Base-by-base conservation (phyloP, 192 early-diverging fungal species). In the Entophlyctis luteolus region DNA sequence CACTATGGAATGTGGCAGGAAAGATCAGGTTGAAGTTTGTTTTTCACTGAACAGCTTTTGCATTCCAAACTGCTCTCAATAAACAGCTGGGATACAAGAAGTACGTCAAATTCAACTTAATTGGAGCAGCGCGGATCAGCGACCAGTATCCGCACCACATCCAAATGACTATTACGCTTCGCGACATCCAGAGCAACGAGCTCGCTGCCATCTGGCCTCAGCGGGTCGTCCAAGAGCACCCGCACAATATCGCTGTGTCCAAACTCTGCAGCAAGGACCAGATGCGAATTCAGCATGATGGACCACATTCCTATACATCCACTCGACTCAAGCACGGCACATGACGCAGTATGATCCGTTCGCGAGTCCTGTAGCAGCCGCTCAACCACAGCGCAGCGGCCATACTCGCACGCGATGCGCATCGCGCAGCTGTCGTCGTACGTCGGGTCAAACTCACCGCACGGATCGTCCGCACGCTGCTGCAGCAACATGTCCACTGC, bases 1-100 rank as follows among this genome's bases (percentile, higher is more conserved):
- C 3, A 36, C 12, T 25, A 22, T 71, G 56, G 50, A 70, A 20
- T 71, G 70, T 63, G n/a, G n/a, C n/a, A n/a, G n/a, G n/a, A n/a
- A n/a, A n/a, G n/a, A n/a, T n/a, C n/a, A n/a, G n/a, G n/a, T n/a
- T n/a, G n/a, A n/a, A n/a, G n/a, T n/a, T n/a, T n/a, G n/a, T n/a
- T n/a, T n/a, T n/a, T n/a, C n/a, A n/a, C n/a, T n/a, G n/a, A n/a
- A n/a, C n/a, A n/a, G n/a, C n/a, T n/a, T n/a, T n/a, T n/a, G n/a
- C n/a, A n/a, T n/a, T n/a, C n/a, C n/a, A n/a, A n/a, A n/a, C n/a
- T n/a, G n/a, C n/a, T n/a, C n/a, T n/a, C n/a, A n/a, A n/a, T n/a
- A n/a, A n/a, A n/a, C n/a, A n/a, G n/a, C n/a, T n/a, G n/a, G n/a
- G n/a, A n/a, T n/a, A n/a, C n/a, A n/a, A n/a, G n/a, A n/a, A n/a